These are phyloP conservation scores for Allium cepa DNA, from an alignment of 106 monocot species.

Conservation along the genomic window DNA sequence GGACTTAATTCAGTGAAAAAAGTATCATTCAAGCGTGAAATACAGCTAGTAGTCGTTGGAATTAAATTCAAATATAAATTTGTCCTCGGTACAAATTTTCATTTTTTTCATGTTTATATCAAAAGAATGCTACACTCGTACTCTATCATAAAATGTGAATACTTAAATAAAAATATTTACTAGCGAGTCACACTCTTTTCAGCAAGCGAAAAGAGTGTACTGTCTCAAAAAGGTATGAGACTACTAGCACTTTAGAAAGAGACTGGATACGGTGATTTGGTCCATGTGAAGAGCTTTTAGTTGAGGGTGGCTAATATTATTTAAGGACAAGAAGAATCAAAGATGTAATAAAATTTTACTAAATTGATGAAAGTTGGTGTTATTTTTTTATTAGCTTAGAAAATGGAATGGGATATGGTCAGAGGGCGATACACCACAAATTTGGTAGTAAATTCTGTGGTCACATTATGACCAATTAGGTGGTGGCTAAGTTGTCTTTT, in stretches of 20 bases:
- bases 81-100: too few relatives aligned
- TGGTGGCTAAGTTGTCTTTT: background rate
- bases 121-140: too few relatives aligned
- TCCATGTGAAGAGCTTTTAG: conserved; percentile 2
- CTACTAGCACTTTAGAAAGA: background rate
- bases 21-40: too few relatives aligned
- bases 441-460: conserved; percentile 12
- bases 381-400: conserved; percentile 7
- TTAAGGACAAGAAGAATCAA: conserved; percentile 12
- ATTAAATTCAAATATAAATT: too few relatives aligned
- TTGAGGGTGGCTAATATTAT: background rate
- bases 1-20: too few relatives aligned
- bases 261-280: conserved; percentile 19
- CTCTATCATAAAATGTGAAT: too few relatives aligned
- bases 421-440: conserved; percentile 22
- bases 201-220: too few relatives aligned
- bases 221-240: too few relatives aligned
- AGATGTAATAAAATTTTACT: background rate
- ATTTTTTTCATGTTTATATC: too few relatives aligned
- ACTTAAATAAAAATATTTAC: too few relatives aligned
- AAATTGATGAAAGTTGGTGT: background rate
- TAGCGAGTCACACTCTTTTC: too few relatives aligned
- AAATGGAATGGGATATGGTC: conserved; percentile 10
- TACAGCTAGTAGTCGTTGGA: too few relatives aligned
- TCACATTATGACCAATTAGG: conserved; percentile 19